Evolutionary conservation across 1,284 basidiomycete species (phyloP), one percentile per base, ranked within the genome.

Genomic region (Mycena sp.): DNA sequence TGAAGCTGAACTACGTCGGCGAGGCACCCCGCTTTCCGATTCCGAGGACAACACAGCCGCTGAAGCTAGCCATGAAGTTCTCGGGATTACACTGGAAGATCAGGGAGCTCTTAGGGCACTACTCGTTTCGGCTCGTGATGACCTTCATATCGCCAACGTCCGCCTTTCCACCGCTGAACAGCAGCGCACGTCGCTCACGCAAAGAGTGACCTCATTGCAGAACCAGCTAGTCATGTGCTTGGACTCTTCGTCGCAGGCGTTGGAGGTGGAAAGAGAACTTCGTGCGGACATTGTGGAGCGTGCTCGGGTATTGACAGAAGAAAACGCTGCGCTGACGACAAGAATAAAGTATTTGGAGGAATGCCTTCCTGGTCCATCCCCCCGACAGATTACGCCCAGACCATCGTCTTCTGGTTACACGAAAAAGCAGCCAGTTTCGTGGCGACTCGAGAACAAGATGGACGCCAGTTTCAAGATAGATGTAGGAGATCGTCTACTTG

Each of bases 241-340:
- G 12, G 73, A 74, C 58, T 70, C 70, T 6, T 74, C 71, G 14
- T 62, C 71, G 6, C 58, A 67, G 45, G 72, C 71, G 23, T 56
- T 74, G 4, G 70, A 72, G 32, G 60, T 69, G 21, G 73, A 74
- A 61, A 65, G 72, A 38, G 71, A 71, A 21, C 61, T 73, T 2
- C 69, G 73, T 12, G 63, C 58, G 10, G 73, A 74, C 48, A 57
- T 74, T 16, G 68, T 63, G 38, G 61, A 64, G 37, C 69, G 65
- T 21, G 54, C 58, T 19, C 53, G 40, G 23, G 46, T 28, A 2
- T 40, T 71, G 52, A 57, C 51, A 21, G 67, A 68, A 6, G 67
- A 73, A 52, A 73, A 69, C 19, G 28, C 30, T 5, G 37, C 52
- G 25, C 56, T 71, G 55, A 65, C 61, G 46, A 48, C 52, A 6